These are phyloP conservation scores for Aspergillus oerlinghausenensis DNA, from an alignment of 2,329 filamentous ascomycete species.

Conservation along the genomic window DNA sequence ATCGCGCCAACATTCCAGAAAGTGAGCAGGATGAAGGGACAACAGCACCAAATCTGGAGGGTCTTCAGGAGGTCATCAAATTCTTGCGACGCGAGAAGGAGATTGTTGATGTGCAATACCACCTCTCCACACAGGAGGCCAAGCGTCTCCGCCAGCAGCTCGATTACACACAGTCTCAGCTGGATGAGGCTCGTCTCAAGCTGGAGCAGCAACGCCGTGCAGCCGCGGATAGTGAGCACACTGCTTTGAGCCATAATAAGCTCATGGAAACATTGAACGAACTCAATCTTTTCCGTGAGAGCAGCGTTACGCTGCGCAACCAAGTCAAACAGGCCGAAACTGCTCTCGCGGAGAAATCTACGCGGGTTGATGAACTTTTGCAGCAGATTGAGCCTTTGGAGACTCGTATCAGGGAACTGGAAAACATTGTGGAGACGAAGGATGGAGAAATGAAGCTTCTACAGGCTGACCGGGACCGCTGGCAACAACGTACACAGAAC, in stretches of 20 bases:
- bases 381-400: constrained; percentile 77
- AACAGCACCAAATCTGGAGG: constrained; percentile 59
- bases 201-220: constrained; percentile 82
- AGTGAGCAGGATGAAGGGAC: constrained; percentile 45
- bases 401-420: constrained; percentile 72
- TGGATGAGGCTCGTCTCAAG: constrained; percentile 84
- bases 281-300: constrained; percentile 92
- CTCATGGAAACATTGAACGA: constrained; percentile 94
- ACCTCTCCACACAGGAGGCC: constrained; percentile 79
- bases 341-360: constrained; percentile 68
- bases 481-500: constrained; percentile 93
- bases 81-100: constrained; percentile 95
- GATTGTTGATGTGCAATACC: constrained; percentile 93
- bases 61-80: constrained; percentile 82
- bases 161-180: constrained; percentile 77
- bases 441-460: constrained; percentile 85
- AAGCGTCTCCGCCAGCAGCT: constrained; percentile 88
- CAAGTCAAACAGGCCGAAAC: constrained; percentile 76
- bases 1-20: constrained; percentile 57
- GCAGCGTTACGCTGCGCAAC: constrained; percentile 82
- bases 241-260: constrained; percentile 75
- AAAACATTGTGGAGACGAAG: constrained; percentile 73
- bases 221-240: constrained; percentile 67
- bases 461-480: constrained; percentile 85
- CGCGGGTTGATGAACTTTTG: constrained; percentile 69